Base-by-base conservation (phyloP, 106 monocot genomes). In the Dendrobium chrysotoxum region DNA sequence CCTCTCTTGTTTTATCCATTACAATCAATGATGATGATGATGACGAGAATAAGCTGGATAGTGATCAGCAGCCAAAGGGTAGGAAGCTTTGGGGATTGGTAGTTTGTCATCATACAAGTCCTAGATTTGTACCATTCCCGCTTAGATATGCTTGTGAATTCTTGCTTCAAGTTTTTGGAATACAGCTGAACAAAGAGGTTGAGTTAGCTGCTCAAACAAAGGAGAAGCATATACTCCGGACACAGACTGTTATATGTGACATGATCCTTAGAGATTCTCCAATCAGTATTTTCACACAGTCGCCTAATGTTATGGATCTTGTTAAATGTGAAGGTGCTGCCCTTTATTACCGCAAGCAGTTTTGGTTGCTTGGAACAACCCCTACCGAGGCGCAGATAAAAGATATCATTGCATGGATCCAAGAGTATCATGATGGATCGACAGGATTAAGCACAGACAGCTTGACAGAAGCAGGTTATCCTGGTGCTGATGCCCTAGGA, bases 121-220 rank as follows among this genome's bases (percentile, higher is more conserved):
- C 94, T 8, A 87, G 90, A 80, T 94, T 94, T 75, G 79, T 97
- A 30, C 92, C 94, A n/a, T 97, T 97, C 70, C 96, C 96, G 4
- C 90, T 97, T 35, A 87, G 96, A 73, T 97, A 97, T 81, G 94
- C 96, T 11, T 97, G 96, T 83, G 94, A 97, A 73, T 92, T 97
- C 68, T 75, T 97, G 76, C 77, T 94, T 77, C 96, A 97, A 84
- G 96, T 97, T 6, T 97, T 94, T 53, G 85, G 86, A 0, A 85
- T 94, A 28, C 96, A 94, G 67, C 78, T 97, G 79, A 94, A 89
- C 81, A 94, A 92, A 84, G 96, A 97, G 79, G 90, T 97, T 9
- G 92, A 94, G 75, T 77, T 97, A 58, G 94, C 92, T 18, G 85
- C 89, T 31, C 94, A 97, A 77, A 86, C 85, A 30, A 92, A 82